These are phyloP conservation scores for Sugiyamaella americana DNA, from an alignment of 805 yeast genomes.

Conservation along the genomic window DNA sequence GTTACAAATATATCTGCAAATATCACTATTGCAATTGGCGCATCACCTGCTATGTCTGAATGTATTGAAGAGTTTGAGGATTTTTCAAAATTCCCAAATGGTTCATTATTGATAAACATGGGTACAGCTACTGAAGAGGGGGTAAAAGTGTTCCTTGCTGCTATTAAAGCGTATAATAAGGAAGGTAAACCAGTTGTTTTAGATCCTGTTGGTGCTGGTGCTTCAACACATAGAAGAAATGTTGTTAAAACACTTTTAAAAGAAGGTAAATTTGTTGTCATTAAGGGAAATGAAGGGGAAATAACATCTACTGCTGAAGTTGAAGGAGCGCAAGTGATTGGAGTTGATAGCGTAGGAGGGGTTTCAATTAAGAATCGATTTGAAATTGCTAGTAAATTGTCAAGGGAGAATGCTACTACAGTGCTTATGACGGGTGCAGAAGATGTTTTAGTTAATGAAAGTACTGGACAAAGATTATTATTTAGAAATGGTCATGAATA, in stretches of 20 bases:
- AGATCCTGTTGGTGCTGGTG: conserved; percentile 95
- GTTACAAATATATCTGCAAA: conserved; percentile 86
- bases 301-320: conserved; percentile 54
- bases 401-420: conserved; percentile 46
- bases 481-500: conserved; percentile 53
- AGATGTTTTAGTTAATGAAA: conserved; percentile 40
- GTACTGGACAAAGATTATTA: conserved; percentile 19
- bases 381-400: conserved; percentile 43
- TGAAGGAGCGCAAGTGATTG: conserved; percentile 47
- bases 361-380: conserved; percentile 24
- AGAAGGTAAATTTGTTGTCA: conserved; percentile 50
- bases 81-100: conserved; percentile 48
- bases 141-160: conserved; percentile 42
- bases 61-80: conserved; percentile 60
- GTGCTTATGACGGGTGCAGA: conserved; percentile 66
- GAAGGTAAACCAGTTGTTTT: conserved; percentile 58
- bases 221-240: conserved; percentile 51
- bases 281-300: conserved; percentile 87
- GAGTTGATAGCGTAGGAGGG: conserved; percentile 52
- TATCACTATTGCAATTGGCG: conserved; percentile 75
- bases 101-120: conserved; percentile 61
- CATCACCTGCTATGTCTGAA: conserved; percentile 87
- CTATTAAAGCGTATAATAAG: conserved; percentile 53
- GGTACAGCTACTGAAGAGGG: conserved; percentile 55
- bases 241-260: conserved; percentile 47